phyloP scores from a whole-genome alignment of 2,329 filamentous ascomycete species.

The Dothistroma pini region DNA sequence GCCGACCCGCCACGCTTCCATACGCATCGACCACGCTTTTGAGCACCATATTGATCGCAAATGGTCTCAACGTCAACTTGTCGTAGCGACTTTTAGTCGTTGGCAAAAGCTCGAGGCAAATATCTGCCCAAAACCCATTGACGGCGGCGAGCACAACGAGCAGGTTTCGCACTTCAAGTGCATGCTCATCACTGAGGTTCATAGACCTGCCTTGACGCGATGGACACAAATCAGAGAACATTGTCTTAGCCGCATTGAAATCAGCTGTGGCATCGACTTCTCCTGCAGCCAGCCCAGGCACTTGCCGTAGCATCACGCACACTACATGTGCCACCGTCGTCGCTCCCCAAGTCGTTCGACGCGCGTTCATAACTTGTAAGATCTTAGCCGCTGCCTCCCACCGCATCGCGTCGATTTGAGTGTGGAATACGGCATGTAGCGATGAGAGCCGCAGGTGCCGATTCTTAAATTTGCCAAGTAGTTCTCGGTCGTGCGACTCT shows the following conservation, averaged over 20 bases:
- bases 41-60: constrained; percentile 52
- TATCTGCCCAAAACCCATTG: constrained; percentile 15
- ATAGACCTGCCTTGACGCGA: neutral
- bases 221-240: constrained; percentile 12
- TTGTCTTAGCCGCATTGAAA: constrained; percentile 7
- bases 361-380: constrained; percentile 26
- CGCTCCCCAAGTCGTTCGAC: constrained; percentile 18
- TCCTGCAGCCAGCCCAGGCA: neutral
- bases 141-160: constrained; percentile 22
- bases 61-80: constrained; percentile 23
- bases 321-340: constrained; percentile 13
- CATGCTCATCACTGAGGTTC: neutral
- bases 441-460: constrained; percentile 5
- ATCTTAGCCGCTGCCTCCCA: constrained; percentile 42
- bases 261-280: neutral
- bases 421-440: constrained; percentile 39
- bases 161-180: constrained; percentile 5
- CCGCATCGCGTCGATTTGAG: constrained; percentile 40
- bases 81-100: constrained; percentile 3
- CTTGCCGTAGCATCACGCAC: constrained; percentile 13
- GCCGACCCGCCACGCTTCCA: constrained; percentile 47
- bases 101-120: constrained; percentile 11
- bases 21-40: constrained; percentile 51
- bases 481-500: constrained; percentile 43
- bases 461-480: constrained; percentile 30